A percentile compares a stretch with the other conserved stretches of the same genome.
Evolutionary conservation across 108 stramenopile species (phyloP).

Genomic region (Cyclotella cryptica): DNA sequence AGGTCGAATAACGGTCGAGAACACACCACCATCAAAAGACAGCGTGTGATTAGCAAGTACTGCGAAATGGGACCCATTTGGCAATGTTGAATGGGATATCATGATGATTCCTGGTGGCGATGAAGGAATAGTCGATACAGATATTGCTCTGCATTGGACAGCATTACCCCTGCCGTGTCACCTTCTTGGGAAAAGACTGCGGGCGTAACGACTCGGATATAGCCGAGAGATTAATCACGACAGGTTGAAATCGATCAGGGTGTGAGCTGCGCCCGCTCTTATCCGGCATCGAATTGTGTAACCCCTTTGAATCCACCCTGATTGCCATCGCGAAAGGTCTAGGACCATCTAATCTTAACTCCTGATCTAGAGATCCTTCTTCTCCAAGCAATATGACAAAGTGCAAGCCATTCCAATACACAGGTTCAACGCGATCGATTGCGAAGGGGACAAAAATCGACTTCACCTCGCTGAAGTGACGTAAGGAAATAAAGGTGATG

Average conservation of each 20-base stretch:
- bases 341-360: constrained; percentile 25
- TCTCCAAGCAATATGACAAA: constrained; percentile 68
- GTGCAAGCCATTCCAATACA: constrained; percentile 65
- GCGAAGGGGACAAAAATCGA: constrained; percentile 83
- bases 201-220: constrained; percentile 35
- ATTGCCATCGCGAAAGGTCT: constrained; percentile 38
- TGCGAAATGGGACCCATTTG: not conserved
- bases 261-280: not conserved
- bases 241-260: constrained; percentile 40
- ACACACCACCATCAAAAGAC: not conserved
- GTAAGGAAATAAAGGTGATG: constrained; percentile 74
- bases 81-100: constrained; percentile 13
- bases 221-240: constrained; percentile 32
- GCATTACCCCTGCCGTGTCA: not conserved
- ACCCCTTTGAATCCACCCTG: constrained; percentile 32
- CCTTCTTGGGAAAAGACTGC: constrained; percentile 17
- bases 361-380: constrained; percentile 26
- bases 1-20: constrained; percentile 25
- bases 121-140: constrained; percentile 41
- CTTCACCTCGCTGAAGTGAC: constrained; percentile 61
- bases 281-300: no score
- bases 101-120: constrained; percentile 49
- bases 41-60: constrained; percentile 39
- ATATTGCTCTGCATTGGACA: constrained; percentile 13
- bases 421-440: constrained; percentile 57